Conservation (phyloP, 2,329 filamentous ascomycete species). For the Cercospora zeina region DNA sequence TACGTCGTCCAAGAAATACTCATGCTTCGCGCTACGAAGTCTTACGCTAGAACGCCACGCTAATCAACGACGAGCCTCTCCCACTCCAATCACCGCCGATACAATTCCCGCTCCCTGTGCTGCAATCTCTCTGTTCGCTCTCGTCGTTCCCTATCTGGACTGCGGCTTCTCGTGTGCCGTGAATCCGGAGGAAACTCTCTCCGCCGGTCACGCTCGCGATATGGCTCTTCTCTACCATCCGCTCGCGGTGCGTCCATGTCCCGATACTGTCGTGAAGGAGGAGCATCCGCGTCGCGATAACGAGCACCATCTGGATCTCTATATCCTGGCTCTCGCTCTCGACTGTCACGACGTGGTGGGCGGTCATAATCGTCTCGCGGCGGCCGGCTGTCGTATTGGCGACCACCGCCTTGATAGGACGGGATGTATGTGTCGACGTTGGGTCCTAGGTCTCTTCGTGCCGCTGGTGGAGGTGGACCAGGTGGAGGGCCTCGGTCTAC, state of each 20-base stretch:
- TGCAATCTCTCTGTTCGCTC: conserved; percentile 36
- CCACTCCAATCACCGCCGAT: conserved; percentile 20
- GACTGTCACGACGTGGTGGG: conserved; percentile 28
- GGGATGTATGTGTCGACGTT: conserved; percentile 51
- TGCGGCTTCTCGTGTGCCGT: conserved; percentile 38
- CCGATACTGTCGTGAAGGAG: conserved; percentile 29
- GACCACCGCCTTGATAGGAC: conserved; percentile 40
- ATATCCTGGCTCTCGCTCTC: conserved; percentile 24
- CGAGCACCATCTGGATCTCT: conserved; percentile 22
- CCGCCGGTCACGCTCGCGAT: conserved; percentile 32
- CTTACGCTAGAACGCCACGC: conserved; percentile 10
- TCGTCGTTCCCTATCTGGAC: conserved; percentile 34
- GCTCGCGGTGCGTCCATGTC: conserved; percentile 26
- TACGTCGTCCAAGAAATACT: background rate
- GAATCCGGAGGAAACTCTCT: conserved; percentile 31
- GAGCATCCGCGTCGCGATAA: conserved; percentile 33
- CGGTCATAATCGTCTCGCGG: conserved; percentile 30
- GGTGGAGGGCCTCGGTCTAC: conserved; percentile 38
- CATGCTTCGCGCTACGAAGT: conserved; percentile 11
- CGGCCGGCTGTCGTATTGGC: conserved; percentile 24
- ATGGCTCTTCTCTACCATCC: conserved; percentile 24
- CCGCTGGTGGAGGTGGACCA: conserved; percentile 16
- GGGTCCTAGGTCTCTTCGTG: conserved; percentile 23
- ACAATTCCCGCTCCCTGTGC: conserved; percentile 42
- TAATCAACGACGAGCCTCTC: background rate